Conservation (phyloP, 2,329 filamentous ascomycete genomes). For the Penicillium sp. region DNA sequence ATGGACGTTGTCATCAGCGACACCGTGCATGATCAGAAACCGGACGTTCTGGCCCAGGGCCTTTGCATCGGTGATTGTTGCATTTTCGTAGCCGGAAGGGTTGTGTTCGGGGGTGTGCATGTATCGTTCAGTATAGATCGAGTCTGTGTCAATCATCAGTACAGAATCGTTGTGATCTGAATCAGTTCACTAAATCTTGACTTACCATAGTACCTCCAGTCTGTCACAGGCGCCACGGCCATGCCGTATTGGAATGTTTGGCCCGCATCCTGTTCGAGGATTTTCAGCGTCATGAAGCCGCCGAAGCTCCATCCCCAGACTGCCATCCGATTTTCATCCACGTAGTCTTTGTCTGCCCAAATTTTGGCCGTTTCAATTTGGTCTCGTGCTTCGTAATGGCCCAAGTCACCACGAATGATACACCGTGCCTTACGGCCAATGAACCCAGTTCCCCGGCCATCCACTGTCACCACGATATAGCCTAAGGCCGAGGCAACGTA, state of each 20-base stretch:
- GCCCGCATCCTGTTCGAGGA: slow-evolving; percentile 85
- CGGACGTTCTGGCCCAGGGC: slow-evolving; percentile 74
- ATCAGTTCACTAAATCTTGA: background rate
- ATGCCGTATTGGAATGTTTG: slow-evolving; percentile 93
- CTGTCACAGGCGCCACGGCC: slow-evolving; percentile 96
- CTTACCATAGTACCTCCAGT: slow-evolving; percentile 84
- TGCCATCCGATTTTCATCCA: slow-evolving; percentile 76
- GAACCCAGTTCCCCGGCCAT: slow-evolving; percentile 88
- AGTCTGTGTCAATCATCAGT: too few relatives aligned
- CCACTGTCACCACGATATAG: slow-evolving; percentile 92
- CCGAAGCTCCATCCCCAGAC: slow-evolving; percentile 99
- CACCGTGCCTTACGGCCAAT: slow-evolving; percentile 81
- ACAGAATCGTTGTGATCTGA: background rate
- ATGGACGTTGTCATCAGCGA: slow-evolving; percentile 97
- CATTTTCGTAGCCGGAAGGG: slow-evolving; percentile 68
- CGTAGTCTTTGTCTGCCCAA: slow-evolving; percentile 77
- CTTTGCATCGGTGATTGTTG: slow-evolving; percentile 69
- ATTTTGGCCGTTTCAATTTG: slow-evolving; percentile 87
- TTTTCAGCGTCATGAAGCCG: slow-evolving; percentile 92
- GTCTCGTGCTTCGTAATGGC: slow-evolving; percentile 78
- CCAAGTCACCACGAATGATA: slow-evolving; percentile 77
- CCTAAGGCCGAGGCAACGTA: slow-evolving; percentile 82
- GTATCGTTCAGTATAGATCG: slow-evolving; percentile 60
- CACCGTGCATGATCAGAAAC: slow-evolving; percentile 93
- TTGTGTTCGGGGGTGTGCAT: slow-evolving; percentile 95